Evolutionary conservation across 2,329 filamentous ascomycete species (phyloP), one percentile per base, ranked within the genome.

Genomic region (Xylaria digitata): DNA sequence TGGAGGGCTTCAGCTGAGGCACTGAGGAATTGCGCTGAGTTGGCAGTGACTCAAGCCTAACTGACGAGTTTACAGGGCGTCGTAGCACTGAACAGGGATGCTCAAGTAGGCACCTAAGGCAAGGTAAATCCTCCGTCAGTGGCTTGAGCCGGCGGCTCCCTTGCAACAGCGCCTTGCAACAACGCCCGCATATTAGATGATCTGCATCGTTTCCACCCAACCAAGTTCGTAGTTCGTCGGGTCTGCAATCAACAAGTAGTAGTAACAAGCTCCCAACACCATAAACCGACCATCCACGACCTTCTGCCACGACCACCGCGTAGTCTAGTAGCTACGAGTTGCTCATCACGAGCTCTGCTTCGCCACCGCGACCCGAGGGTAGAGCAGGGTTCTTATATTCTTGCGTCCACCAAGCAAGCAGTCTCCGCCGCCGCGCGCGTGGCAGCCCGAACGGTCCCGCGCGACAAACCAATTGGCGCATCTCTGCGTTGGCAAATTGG

Each of bases 401-500:
- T n/a, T 13, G 9, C 6, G 40, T 43, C 40, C 40, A 43, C 40
- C 40, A 46, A 46, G 43, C n/a, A 21, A 3, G 13, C 37, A 2
- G 11, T 15, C 13, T 42, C 30, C 42, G 19, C 53, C 19, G 45
- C 53, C 61, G 49, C 40, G 67, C 55, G 60, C 55, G 65, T 67
- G 53, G 54, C 64, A 67, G 53, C 62, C 61, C 61, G 52, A 40
- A 17, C 4, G 9, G 62, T 21, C 30, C 46, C 43, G n/a, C 40
- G 21, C 21, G 21, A 43, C 52, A 58, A 62, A 45, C 57, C 62
- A 43, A 69, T 63, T 55, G 52, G 64, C 45, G 61, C 37, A 53
- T 61, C 37, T 54, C 56, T 70, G 68, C 55, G 68, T 46, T 70
- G 68, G 66, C 68, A 70, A 62, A 66, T 66, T 63, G 68, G 62